Evolutionary conservation across 2,329 filamentous ascomycete genomes (phyloP).

Genomic region (Colletotrichum endophyticum): DNA sequence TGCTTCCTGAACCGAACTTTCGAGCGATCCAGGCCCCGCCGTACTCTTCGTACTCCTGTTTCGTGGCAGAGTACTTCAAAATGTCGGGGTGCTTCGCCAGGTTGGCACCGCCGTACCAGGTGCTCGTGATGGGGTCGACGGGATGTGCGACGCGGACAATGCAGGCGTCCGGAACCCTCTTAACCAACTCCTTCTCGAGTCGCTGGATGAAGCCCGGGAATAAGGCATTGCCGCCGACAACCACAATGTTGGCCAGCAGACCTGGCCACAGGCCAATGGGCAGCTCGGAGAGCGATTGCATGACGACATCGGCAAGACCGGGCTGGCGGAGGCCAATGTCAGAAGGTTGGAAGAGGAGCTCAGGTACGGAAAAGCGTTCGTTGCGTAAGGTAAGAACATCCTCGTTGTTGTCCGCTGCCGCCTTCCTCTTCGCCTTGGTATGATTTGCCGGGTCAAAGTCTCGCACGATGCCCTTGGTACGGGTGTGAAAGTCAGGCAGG

Average conservation of each 20-base stretch:
- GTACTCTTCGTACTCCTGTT: conserved; percentile 88
- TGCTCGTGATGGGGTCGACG: conserved; percentile 76
- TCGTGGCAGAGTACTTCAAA: conserved; percentile 75
- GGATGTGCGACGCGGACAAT: conserved; percentile 75
- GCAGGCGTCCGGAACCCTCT: conserved; percentile 77
- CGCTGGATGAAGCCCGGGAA: conserved; percentile 84
- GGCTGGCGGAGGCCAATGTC: conserved; percentile 87
- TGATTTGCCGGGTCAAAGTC: conserved; percentile 76
- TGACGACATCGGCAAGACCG: conserved; percentile 81
- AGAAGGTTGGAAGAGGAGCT: conserved; percentile 84
- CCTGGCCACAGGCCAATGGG: conserved; percentile 86
- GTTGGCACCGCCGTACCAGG: conserved; percentile 84
- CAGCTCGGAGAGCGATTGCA: conserved; percentile 76
- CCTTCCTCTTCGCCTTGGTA: conserved; percentile 53
- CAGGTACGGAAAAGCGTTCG: conserved; percentile 89
- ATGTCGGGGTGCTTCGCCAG: conserved; percentile 75
- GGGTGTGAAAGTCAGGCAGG: conserved; percentile 76
- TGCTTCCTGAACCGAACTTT: conserved; percentile 61
- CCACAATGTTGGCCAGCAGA: conserved; percentile 83
- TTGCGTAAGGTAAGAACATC: conserved; percentile 88
- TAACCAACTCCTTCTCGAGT: conserved; percentile 75
- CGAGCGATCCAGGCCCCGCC: conserved; percentile 77
- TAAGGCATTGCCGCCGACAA: conserved; percentile 85
- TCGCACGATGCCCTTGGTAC: conserved; percentile 70
- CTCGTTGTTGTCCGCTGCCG: conserved; percentile 58